phyloP scores from a whole-genome alignment of 1,139 yeast species.

The Hyphopichia burtonii region DNA sequence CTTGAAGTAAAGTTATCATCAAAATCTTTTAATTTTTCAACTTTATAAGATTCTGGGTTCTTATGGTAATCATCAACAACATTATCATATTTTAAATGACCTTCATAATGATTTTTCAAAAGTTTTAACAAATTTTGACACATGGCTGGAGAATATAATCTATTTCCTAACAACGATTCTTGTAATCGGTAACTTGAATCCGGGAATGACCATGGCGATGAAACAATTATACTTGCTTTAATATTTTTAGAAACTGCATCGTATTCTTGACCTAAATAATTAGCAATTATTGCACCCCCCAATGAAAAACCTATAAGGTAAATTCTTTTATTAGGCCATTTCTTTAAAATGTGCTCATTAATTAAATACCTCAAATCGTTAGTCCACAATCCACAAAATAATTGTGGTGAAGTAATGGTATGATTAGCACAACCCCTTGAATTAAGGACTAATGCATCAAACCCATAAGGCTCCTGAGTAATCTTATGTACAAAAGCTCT shows the following conservation, averaged over 20 bases:
- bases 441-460: conserved; percentile 57
- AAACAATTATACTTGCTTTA: conserved; percentile 49
- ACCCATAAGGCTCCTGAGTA: conserved; percentile 30
- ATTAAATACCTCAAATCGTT: conserved; percentile 57
- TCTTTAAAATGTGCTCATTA: conserved; percentile 41
- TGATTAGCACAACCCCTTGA: conserved; percentile 64
- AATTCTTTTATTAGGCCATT: conserved; percentile 52
- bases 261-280: conserved; percentile 56
- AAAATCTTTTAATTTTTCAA: conserved; percentile 39
- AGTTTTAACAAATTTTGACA: conserved; percentile 47
- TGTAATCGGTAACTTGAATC: conserved; percentile 45
- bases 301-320: conserved; percentile 56
- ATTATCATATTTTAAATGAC: conserved; percentile 25
- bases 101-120: conserved; percentile 41
- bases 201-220: conserved; percentile 58
- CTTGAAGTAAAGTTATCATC: conserved; percentile 55
- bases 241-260: conserved; percentile 33
- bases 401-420: conserved; percentile 55
- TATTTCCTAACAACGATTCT: conserved; percentile 42
- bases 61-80: conserved; percentile 27
- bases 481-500: conserved; percentile 42
- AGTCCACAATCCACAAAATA: conserved; percentile 63
- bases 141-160: conserved; percentile 54
- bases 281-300: conserved; percentile 57
- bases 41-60: conserved; percentile 34